A percentile compares a stretch with the other conserved stretches of the same genome.
Evolutionary conservation across 257 asterid genomes (phyloP).

Genomic region (Oldenlandia corymbosa): DNA sequence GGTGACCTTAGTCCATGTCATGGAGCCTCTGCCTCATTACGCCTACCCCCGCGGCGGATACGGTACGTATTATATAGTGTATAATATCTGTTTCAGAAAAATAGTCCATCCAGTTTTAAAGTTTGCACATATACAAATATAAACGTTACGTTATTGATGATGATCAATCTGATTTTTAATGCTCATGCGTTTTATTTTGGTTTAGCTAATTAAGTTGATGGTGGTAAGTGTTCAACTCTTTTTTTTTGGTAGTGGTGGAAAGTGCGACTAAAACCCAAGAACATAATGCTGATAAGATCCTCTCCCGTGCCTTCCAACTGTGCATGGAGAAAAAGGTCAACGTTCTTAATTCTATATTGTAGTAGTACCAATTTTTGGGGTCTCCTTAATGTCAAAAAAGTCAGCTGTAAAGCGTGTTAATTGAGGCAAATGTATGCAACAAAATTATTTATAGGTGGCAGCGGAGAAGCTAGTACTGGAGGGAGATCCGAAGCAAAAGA

Average conservation of each 20-base stretch:
- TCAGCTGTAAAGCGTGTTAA: too few species aligned
- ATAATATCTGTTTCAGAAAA: too few species aligned
- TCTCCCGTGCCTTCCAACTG: constrained; percentile 40
- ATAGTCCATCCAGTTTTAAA: too few species aligned
- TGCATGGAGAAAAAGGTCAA: constrained; percentile 48
- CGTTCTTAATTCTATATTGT: background rate
- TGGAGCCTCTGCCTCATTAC: constrained; percentile 53
- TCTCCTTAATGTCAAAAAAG: too few species aligned
- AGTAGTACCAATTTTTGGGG: too few species aligned
- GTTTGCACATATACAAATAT: too few species aligned
- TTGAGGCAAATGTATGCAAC: too few species aligned
- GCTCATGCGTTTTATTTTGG: too few species aligned
- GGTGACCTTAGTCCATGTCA: constrained; percentile 44
- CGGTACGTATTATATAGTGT: constrained; percentile 18
- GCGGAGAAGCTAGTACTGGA: constrained; percentile 28
- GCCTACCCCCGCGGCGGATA: constrained; percentile 50
- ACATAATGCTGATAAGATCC: constrained; percentile 35
- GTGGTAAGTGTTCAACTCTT: too few species aligned
- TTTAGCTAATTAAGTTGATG: too few species aligned
- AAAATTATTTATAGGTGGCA: constrained; percentile 22
- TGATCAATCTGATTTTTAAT: too few species aligned
- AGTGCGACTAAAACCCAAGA: constrained; percentile 38
- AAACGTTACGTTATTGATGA: too few species aligned
- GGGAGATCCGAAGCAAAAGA: constrained; percentile 53
- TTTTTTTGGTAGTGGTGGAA: constrained; percentile 43